Base-by-base conservation (phyloP, 805 yeast species). In the Zygoascus biomembranicola region DNA sequence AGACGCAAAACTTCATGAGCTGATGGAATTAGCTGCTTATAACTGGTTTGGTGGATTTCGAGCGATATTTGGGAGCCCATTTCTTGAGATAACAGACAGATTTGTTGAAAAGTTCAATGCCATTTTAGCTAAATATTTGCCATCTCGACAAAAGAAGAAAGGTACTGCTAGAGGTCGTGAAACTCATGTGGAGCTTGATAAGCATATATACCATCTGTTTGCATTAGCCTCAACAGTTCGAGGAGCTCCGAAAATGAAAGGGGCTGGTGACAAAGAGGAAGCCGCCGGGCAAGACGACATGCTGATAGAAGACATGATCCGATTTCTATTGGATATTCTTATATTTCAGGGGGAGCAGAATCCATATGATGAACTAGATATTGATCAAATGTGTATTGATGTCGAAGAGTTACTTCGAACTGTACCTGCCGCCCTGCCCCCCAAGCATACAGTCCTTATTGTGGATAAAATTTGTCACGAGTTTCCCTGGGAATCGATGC, bases 401-500 rank as follows among this genome's bases (percentile, higher is more conserved):
- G 58, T 84, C 2, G 80, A 78, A 57, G 74, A 70, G 16, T 63
- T 67, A 43, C 14, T 46, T 11, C 32, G 53, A 13, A 19, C 45
- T 35, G 37, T 26, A 26, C 53, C 56, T 16, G 56, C 41, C 9
- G 43, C 46, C 37, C 41, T 14, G 9, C 43, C 55, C 4, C 53
- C 55, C 10, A 69, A 73, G 6, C 97, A 90, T 65, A 70, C 84
- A 0, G 81, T 92, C 1, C 69, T 94, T 48, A 71, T 94, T 2
- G 79, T 88, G 2, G 84, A 90, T 26, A 76, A 82, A 49, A 69
- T 71, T 8, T 83, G 95, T 58, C 78, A 79, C n/a, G 64, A 67
- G 18, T 73, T 94, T 32, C 99, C 99, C 0, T 94, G 98, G 98
- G 99, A 94, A 63, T 82, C 89, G 1, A 63, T 90, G 32, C 76